phyloP scores from a whole-genome alignment of 441 rosid genomes.

The Aquilaria agallochum region DNA sequence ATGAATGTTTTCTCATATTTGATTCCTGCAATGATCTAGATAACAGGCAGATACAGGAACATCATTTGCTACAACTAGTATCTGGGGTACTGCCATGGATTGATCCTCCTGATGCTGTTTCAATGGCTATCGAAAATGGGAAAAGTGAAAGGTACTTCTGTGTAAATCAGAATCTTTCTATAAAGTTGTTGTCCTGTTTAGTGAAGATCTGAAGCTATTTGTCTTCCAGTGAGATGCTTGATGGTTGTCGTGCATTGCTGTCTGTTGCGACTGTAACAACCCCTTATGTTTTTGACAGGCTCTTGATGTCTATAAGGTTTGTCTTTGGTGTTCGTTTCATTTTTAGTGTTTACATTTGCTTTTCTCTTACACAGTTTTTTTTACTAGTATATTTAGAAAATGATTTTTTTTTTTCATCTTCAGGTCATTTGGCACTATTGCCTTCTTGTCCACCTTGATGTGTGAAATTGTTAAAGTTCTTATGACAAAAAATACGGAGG shows the following conservation, averaged over 20 bases:
- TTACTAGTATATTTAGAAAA: slow-evolving; percentile 4
- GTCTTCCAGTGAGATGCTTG: slow-evolving; percentile 84
- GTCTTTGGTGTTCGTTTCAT: slow-evolving; percentile 13
- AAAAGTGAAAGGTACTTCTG: slow-evolving; percentile 77
- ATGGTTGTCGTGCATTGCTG: slow-evolving; percentile 94
- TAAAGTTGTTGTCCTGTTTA: slow-evolving; percentile 18
- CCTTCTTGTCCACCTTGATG: slow-evolving; percentile 81
- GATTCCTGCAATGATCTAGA: slow-evolving; percentile 51
- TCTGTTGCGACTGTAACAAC: slow-evolving; percentile 76
- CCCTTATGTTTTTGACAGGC: slow-evolving; percentile 70
- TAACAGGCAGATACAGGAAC: slow-evolving; percentile 67
- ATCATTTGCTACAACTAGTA: slow-evolving; percentile 77
- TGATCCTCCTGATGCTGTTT: slow-evolving; percentile 80
- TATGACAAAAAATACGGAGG: slow-evolving; percentile 52
- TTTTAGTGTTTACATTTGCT: slow-evolving; percentile 10
- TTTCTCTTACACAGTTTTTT: slow-evolving; percentile 1
- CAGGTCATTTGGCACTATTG: slow-evolving; percentile 91
- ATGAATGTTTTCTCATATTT: slow-evolving; percentile 14
- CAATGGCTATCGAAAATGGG: slow-evolving; percentile 83
- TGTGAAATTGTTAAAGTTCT: slow-evolving; percentile 86
- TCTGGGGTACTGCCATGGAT: slow-evolving; percentile 92
- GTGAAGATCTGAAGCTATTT: too few species aligned
- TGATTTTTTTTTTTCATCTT: slow-evolving; percentile 19
- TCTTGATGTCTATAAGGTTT: slow-evolving; percentile 83
- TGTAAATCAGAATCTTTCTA: slow-evolving; percentile 16